These are phyloP conservation scores for Aspergillus steynii DNA, from an alignment of 495 filamentous ascomycete species.

Conservation along the genomic window DNA sequence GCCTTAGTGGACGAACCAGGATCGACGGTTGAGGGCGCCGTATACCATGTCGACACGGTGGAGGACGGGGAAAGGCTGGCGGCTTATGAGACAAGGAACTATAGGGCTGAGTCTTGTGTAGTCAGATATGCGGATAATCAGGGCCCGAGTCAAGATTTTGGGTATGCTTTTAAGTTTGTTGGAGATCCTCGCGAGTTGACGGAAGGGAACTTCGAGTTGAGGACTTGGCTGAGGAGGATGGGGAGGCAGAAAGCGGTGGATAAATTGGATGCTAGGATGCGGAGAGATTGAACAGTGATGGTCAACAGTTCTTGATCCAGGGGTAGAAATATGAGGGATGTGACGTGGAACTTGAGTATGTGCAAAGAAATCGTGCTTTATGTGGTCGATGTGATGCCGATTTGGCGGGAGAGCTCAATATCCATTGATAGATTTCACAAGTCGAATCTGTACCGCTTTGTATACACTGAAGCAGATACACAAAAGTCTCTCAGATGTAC, in stretches of 20 bases:
- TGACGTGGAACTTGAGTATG: too few relatives aligned
- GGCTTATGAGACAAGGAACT: conserved; percentile 30
- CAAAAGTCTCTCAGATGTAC: too few relatives aligned
- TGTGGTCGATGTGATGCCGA: too few relatives aligned
- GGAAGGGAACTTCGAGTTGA: conserved; percentile 30
- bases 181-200: conserved; percentile 27
- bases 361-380: too few relatives aligned
- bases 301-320: too few relatives aligned
- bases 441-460: too few relatives aligned
- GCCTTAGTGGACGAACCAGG: conserved; percentile 25
- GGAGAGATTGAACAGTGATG: too few relatives aligned
- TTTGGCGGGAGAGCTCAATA: too few relatives aligned
- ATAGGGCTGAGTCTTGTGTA: conserved; percentile 20
- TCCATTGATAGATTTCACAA: too few relatives aligned
- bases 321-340: too few relatives aligned
- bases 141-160: conserved; percentile 16
- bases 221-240: conserved; percentile 23
- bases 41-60: conserved; percentile 26
- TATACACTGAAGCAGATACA: too few relatives aligned
- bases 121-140: conserved; percentile 25
- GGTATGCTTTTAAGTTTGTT: conserved; percentile 31
- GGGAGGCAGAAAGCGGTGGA: conserved; percentile 5
- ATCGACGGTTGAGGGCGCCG: conserved; percentile 19
- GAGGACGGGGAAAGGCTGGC: conserved; percentile 27
- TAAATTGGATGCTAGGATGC: too few relatives aligned